These are phyloP conservation scores for Lachnellula suecica DNA, from an alignment of 2,329 filamentous ascomycete genomes.

Conservation along the genomic window DNA sequence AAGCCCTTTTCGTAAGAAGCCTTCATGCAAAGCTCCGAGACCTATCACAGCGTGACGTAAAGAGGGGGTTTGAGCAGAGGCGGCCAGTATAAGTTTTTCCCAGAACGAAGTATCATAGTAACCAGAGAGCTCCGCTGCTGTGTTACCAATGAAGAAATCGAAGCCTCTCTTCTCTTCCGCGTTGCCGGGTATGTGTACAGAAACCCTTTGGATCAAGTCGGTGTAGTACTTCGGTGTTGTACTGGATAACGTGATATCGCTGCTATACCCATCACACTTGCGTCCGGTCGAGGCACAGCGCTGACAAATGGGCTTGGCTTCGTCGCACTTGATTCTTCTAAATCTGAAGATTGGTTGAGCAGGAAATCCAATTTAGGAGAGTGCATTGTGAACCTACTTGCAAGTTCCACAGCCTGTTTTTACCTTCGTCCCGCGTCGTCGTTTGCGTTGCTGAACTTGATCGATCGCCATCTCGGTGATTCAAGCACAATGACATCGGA, in stretches of 20 bases:
- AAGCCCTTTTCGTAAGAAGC: constrained; percentile 13
- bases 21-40: constrained; percentile 19
- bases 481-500: constrained; percentile 9
- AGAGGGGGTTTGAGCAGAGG: constrained; percentile 47
- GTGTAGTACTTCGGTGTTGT: constrained; percentile 8
- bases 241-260: constrained; percentile 14
- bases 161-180: constrained; percentile 22
- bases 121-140: constrained; percentile 21
- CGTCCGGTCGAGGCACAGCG: constrained; percentile 21
- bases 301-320: constrained; percentile 22
- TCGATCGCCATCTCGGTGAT: constrained; percentile 15
- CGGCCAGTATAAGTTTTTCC: constrained; percentile 59
- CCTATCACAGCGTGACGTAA: constrained; percentile 21
- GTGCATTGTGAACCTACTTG: constrained; percentile 18
- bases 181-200: constrained; percentile 18
- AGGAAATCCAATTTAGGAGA: constrained; percentile 8
- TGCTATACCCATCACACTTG: constrained; percentile 24
- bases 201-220: constrained; percentile 17
- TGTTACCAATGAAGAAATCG: constrained; percentile 22
- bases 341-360: constrained; percentile 15
- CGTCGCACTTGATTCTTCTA: constrained; percentile 25
- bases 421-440: constrained; percentile 17
- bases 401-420: constrained; percentile 20
- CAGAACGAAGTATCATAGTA: constrained; percentile 61
- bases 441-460: constrained; percentile 16